Evolutionary conservation across 164 flowering plant genomes (phyloP), one percentile per base, ranked within the genome.

Genomic region (Taxillus chinensis): DNA sequence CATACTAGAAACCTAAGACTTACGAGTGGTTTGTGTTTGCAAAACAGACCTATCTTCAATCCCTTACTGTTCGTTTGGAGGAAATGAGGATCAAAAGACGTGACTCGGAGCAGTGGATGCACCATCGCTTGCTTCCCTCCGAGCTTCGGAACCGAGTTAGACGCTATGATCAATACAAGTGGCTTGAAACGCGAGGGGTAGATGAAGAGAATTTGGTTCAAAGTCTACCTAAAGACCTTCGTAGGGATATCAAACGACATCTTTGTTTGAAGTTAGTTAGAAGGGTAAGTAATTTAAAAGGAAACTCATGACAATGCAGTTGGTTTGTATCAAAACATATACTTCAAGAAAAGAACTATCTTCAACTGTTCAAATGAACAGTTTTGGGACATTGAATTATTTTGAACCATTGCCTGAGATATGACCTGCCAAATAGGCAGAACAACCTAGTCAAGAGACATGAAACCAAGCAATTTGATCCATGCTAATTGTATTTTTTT

Each of bases 41-140:
- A 49, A 48, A 48, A 64, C 85, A 83, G 88, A 83, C 85, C 40
- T 81, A 80, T 67, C 88, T 83, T 42, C 83, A 79, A 16, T 83
- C 88, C 7, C 71, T 81, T 0, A 73, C 83, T 0, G 68, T 83
- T 58, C 82, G 85, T 11, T 75, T 83, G 3, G 88, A 83, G 62
- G 88, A 83, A 61, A 83, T 83, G 88, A 78, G 86, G 73, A 71
- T 82, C 62, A 83, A 80, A 67, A 71, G 82, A 61, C 86, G 83
- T 5, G 88, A 83, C 67, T 83, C 88, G 2, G 88, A 83, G 74
- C 86, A 82, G 63, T 83, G 88, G 88, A 83, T 83, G 88, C 88
- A 82, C 64, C 88, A 83, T 57, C 74, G 88, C 9, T 72, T 72
- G 37, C 84, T 83, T 48, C 88, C 88, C 3, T 80, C 59, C 53